Percentiles rank a stretch among this genome's conserved stretches.
Conservation (phyloP, 768 basidiomycete species). For the Xerocomellus chrysenteron region DNA sequence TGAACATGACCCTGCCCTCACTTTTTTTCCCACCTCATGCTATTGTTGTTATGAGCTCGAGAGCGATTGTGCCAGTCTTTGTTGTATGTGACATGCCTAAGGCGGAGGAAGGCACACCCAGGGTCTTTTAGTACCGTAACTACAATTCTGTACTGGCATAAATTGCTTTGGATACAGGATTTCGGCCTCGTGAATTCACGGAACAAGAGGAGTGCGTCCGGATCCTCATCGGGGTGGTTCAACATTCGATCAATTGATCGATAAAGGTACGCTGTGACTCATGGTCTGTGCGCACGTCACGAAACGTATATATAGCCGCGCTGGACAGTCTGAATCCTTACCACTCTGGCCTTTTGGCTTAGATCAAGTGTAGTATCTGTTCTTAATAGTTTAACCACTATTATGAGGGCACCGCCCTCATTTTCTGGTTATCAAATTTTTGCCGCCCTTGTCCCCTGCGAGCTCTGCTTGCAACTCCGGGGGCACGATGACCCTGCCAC, state of each 20-base stretch:
- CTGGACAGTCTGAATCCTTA: background rate
- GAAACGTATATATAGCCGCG: slow-evolving; percentile 11
- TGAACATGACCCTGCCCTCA: slow-evolving; percentile 31
- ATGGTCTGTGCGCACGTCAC: slow-evolving; percentile 20
- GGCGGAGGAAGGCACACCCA: slow-evolving; percentile 7
- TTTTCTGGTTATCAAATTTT: slow-evolving; percentile 53
- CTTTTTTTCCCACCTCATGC: slow-evolving; percentile 8
- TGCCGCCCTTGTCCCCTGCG: slow-evolving; percentile 24
- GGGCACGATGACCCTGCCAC: slow-evolving; percentile 40
- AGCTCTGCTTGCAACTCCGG: slow-evolving; percentile 45
- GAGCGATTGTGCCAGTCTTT: slow-evolving; percentile 23
- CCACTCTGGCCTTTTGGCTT: slow-evolving; percentile 60
- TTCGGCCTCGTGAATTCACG: background rate
- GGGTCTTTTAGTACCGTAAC: slow-evolving; percentile 24
- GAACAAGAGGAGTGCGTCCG: background rate
- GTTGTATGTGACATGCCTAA: slow-evolving; percentile 29
- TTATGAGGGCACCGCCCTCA: slow-evolving; percentile 54
- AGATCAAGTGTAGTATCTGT: slow-evolving; percentile 78
- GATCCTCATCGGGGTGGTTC: too few species aligned
- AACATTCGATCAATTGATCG: background rate
- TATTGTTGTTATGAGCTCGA: slow-evolving; percentile 30
- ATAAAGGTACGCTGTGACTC: background rate
- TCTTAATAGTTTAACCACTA: slow-evolving; percentile 62
- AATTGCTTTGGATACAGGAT: slow-evolving; percentile 26
- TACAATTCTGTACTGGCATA: slow-evolving; percentile 29